Evolutionary conservation across 208 protist species (phyloP), one percentile per base, ranked within the genome.

Genomic region (Herpetomonas samuelpessoai): DNA sequence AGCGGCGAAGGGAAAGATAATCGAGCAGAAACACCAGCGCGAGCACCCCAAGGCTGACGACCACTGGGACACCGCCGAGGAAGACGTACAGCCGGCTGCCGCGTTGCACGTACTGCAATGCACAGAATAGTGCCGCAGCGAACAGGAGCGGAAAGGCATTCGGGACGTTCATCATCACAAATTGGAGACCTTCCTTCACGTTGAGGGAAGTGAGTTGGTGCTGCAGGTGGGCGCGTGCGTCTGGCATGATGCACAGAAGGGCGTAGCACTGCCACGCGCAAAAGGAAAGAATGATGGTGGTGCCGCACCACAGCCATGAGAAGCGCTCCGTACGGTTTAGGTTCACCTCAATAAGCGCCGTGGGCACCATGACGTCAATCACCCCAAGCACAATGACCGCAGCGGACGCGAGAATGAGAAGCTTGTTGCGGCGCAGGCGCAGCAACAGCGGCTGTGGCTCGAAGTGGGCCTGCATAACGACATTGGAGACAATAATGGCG

Each of bases 381-480:
- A 91, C 75, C 16, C 74, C 76, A 39, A 93, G 51, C 49, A 82
- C 38, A 22, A 93, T 71, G 9, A 67, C 68, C 19, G 67, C 64
- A n/a, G 65, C 50, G 14, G 87, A 87, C 22, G 68, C 63, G 1
- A 62, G 29, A 45, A 91, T 93, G 21, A 91, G 68, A 0, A 76
- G 65, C 35, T 81, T 83, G 61, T 91, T 87, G 67, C 77, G 75
- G 4, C 65, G 57, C 25, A 88, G 62, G 10, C 87, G 75, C n/a
- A 74, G 71, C 51, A 89, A 45, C 44, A 91, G 69, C 30, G 83
- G 83, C 35, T 81, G 71, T 0, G 87, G 87, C 44, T 91, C 87
- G 60, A 93, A 93, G 61, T 93, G 87, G 6, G 83, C 58, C 56
- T 81, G 72, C 79, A 93, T 91, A 10, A 89, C 79, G 14, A 89